Base-by-base conservation (phyloP, 768 basidiomycete genomes). In the Candolleomyces eurysporus region DNA sequence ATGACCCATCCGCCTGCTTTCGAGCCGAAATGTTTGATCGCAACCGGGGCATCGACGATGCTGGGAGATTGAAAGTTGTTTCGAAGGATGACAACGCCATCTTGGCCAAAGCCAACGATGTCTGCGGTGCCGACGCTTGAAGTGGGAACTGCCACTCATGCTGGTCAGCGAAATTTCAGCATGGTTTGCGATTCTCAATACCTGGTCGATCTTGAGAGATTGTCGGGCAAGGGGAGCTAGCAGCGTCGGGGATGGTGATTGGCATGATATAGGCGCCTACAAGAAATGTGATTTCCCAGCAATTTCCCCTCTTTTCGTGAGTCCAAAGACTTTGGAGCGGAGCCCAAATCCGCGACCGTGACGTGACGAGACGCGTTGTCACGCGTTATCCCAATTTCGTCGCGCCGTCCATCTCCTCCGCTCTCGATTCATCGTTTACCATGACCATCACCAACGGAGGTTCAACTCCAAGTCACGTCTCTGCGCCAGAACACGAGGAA, bases 401-500 rank as follows among this genome's bases (percentile, higher is more conserved):
- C 30, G 16, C 36, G n/a, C 17, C 3, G 3, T 16, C 26, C 31
- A 10, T 1, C 49, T 1, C 10, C 40, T 40, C 14, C 26, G 50
- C 43, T 19, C 46, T 51, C 43, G 21, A 9, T 17, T 5, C 43
- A 6, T 42, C 57, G 21, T 50, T 52, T 19, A 49, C 48, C 2
- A 57, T 32, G 53, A 62, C 32, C 14, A 49, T 22, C 48, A 46
- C 58, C 32, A 19, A 9, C 5, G 49, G 36, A 7, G 6, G 5
- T 11, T 36, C 11, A 6, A 5, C 36, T 36, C 8, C 6, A 11
- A 11, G 8, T 36, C 36, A 36, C 8, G 11, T 1, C 11, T 7
- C 8, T 36, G 8, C 49, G 1, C 10, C 26, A 5, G 66, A 68
- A 53, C 91, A 93, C 75, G 94, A 97, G 67, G 96, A 99, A 73